Conservation (phyloP, 73 alveolate species). For the Tetrahymena thermophila region DNA sequence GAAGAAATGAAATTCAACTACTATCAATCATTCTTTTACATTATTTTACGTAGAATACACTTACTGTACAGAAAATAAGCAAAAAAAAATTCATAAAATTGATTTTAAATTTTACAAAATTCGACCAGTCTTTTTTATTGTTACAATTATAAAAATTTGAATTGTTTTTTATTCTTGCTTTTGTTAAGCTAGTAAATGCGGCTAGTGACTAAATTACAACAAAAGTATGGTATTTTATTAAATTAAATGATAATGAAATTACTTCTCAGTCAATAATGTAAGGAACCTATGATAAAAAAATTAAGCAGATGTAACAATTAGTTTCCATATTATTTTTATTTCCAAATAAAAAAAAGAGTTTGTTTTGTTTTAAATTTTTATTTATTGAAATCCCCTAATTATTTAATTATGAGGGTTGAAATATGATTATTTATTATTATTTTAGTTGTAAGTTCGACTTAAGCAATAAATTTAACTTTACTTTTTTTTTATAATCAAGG, state of each 20-base stretch:
- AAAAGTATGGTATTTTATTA: neutral
- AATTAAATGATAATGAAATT: no score
- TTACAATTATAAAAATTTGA: no score
- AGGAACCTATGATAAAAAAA: neutral
- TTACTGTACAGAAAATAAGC: neutral
- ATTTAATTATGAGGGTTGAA: no score
- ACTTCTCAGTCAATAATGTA: neutral
- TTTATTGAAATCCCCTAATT: no score
- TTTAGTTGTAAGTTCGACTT: no score
- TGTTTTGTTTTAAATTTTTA: no score
- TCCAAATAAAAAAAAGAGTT: no score
- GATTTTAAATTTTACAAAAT: no score
- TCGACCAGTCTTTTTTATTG: neutral
- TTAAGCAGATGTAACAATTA: neutral
- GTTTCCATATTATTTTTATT: neutral
- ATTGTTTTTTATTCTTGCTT: no score
- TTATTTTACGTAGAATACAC: neutral
- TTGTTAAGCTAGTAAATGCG: neutral
- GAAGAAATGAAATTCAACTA: neutral
- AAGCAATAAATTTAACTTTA: no score
- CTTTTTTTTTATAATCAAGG: neutral
- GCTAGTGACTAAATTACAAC: neutral
- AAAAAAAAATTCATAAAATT: no score
- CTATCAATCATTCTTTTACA: no score
- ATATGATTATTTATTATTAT: neutral